Conservation (phyloP, 768 basidiomycete species). For the Russula compacta region DNA sequence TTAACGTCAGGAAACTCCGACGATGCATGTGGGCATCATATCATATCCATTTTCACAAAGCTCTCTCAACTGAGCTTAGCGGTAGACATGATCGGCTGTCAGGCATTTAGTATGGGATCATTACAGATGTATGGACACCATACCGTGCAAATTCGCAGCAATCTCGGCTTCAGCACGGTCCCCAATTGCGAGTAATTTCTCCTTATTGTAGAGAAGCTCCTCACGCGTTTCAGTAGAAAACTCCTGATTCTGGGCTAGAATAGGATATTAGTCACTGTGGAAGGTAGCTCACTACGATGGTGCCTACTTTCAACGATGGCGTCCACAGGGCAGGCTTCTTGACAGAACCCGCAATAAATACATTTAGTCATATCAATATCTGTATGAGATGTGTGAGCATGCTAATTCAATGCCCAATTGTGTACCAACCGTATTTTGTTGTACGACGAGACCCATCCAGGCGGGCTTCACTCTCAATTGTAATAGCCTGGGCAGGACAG, state of each 20-base stretch:
- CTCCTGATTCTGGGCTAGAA: slow-evolving; percentile 89
- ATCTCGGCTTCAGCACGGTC: slow-evolving; percentile 97
- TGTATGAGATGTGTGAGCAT: slow-evolving; percentile 25
- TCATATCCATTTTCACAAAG: background rate
- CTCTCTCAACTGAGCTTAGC: slow-evolving; percentile 35
- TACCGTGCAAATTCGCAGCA: slow-evolving; percentile 84
- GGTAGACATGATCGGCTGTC: slow-evolving; percentile 81
- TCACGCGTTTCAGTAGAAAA: slow-evolving; percentile 97
- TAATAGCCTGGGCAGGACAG: slow-evolving; percentile 98
- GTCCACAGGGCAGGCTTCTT: slow-evolving; percentile 98
- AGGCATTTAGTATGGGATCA: slow-evolving; percentile 20
- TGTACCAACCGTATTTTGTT: slow-evolving; percentile 80
- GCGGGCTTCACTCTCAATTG: slow-evolving; percentile 96
- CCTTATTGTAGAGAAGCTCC: slow-evolving; percentile 98
- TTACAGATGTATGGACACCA: slow-evolving; percentile 20
- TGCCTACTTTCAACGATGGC: slow-evolving; percentile 96
- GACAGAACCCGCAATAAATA: slow-evolving; percentile 99
- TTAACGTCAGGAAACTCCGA: background rate
- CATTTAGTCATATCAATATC: slow-evolving; percentile 99
- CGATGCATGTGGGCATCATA: background rate
- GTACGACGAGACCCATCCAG: slow-evolving; percentile 93
- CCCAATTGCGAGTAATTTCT: slow-evolving; percentile 93
- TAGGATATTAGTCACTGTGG: background rate
- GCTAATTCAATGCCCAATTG: background rate
- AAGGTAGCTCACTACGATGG: background rate